Conservation (phyloP, 805 yeast species). For the Candida stauntonica region DNA sequence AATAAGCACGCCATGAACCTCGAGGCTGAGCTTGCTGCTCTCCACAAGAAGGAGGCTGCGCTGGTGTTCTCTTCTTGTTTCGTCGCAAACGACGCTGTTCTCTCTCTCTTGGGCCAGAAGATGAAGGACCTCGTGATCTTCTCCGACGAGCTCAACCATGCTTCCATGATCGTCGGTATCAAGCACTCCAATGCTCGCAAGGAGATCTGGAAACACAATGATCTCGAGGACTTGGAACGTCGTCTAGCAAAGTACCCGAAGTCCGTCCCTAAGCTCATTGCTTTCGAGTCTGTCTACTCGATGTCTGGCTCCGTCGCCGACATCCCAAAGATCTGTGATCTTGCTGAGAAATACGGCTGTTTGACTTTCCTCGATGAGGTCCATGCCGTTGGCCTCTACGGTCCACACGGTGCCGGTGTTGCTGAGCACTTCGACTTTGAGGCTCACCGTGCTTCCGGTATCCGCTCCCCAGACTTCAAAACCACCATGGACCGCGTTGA, state of each 20-base stretch:
- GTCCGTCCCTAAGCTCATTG: constrained; percentile 89
- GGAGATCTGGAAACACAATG: constrained; percentile 89
- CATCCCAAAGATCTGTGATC: constrained; percentile 84
- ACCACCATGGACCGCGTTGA: constrained; percentile 88
- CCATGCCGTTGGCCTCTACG: constrained; percentile 98
- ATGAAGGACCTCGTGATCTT: constrained; percentile 87
- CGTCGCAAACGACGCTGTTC: constrained; percentile 94
- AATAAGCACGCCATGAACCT: constrained; percentile 82
- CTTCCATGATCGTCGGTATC: constrained; percentile 96
- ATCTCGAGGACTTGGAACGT: constrained; percentile 76
- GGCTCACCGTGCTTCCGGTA: constrained; percentile 66
- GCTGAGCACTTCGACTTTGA: constrained; percentile 95
- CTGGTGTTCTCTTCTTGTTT: constrained; percentile 93
- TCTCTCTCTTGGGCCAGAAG: constrained; percentile 86
- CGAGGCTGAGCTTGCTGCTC: constrained; percentile 81
- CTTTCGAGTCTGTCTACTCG: constrained; percentile 95
- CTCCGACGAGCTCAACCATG: constrained; percentile 91
- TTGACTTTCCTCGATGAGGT: constrained; percentile 96
- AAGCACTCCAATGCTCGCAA: constrained; percentile 84
- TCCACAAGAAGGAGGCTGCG: constrained; percentile 94
- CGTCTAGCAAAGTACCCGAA: constrained; percentile 76
- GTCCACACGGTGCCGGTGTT: constrained; percentile 99
- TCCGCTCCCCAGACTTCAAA: constrained; percentile 44
- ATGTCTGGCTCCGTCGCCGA: constrained; percentile 99
- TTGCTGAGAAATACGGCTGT: constrained; percentile 97